Evolutionary conservation across 106 monocot species (phyloP), one percentile per base, ranked within the genome.

Genomic region (Dendrobium catenatum): DNA sequence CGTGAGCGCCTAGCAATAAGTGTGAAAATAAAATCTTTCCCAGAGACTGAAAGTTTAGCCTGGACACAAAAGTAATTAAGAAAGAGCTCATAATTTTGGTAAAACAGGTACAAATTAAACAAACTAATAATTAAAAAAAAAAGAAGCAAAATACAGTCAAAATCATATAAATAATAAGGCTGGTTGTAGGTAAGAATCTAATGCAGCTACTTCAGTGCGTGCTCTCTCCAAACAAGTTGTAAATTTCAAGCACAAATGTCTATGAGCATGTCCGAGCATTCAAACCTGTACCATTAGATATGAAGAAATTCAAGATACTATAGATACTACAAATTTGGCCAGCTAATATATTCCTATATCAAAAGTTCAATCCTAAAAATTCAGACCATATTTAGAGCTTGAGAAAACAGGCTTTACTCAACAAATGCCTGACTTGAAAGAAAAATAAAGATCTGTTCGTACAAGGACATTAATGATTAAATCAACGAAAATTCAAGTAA

Each of bases 1-100:
- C 98, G 90, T 66, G 98, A 99, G 11, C 98, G 98, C 79, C 98
- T 83, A 56, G 98, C 95, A 85, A 99, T 99, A 42, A 99, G 91
- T 51, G 98, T 99, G 87, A 99, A 84, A 40, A 51, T 83, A 79
- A 99, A 95, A 42, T 95, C 88, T 80, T 91, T 95, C 33, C 89
- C 98, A 72, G 85, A 82, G 42, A 91, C 27, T 41, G 98, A 88
- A 43, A 93, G 82, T 43, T 93, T 93, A 13, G 81, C 84, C 98
- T 99, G 87, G 47, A 76, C 9, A 82, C 73, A 79, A 81, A 16
- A 40, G 68, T 59, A 27, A 67, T 77, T 37, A 0, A 68, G n/a
- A 8, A 76, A 42, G n/a, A 74, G 43, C 17, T 44, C 43, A 20
- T 13, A 74, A 4, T 6, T 42, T 27, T 42, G 9, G 41, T 74